Base-by-base conservation (phyloP, 805 yeast species). In the Middelhovenomyces tepae region DNA sequence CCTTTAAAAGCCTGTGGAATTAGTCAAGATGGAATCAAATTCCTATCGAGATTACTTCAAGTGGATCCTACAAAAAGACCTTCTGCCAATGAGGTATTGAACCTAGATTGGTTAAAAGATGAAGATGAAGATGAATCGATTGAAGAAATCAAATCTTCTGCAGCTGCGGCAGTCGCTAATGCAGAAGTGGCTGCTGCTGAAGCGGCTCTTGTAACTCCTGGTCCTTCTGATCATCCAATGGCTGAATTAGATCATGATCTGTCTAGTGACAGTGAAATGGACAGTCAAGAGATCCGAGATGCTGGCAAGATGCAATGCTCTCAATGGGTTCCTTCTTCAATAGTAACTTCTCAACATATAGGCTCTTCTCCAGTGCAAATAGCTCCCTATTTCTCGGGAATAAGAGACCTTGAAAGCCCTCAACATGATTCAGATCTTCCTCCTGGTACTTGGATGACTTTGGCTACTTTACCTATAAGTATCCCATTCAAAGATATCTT, bases 11-110 rank as follows among this genome's bases (percentile, higher is more conserved):
- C 75, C 25, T 75, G 72, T 38, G 69, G 74, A 9, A 67, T 85
- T 1, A 76, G 93, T 5, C 56, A 63, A 8, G 74, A 69, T 14
- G 95, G 91, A 0, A 60, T 78, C 22, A 78, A 75, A 43, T 89
- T 91, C 46, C 63, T 91, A 21, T 70, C 69, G n/a, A 9, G 13
- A n/a, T 20, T 26, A 7, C n/a, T 26, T 18, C 15, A 18, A 6
- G 8, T 26, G n/a, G 29, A 26, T 26, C 29, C 29, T 9, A 5
- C 29, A 11, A 26, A 26, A n/a, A 18, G 29, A 7, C 29, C 29
- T 14, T 26, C 29, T 6, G 29, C 29, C 7, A 20, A 18, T 26
- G 29, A 26, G 11, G 29, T 20, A 7, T 6, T 26, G 19, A 26
- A 26, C 10, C 29, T 16, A 26, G 20, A 5, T 9, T 20, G 17